Percentiles rank a stretch among this genome's conserved stretches.
Conservation (phyloP, 2,329 filamentous ascomycete genomes). For the Apiospora pterosperma region DNA sequence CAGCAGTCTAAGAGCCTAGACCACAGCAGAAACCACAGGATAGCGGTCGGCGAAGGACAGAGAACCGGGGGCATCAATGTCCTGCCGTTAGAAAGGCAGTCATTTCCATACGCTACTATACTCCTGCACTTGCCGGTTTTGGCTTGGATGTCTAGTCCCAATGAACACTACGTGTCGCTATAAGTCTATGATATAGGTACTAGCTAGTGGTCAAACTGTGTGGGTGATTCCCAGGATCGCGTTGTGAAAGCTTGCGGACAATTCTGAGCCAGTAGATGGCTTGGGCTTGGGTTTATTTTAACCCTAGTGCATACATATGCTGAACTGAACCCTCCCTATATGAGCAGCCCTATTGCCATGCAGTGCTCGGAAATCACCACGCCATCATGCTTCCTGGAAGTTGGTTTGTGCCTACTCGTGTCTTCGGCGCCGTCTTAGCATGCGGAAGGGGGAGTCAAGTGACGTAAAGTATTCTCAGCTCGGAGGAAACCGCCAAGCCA, state of each 20-base stretch:
- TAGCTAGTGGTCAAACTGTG: neutral
- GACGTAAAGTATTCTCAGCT: neutral
- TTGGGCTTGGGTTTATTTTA: neutral
- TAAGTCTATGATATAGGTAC: neutral
- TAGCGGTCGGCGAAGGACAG: neutral
- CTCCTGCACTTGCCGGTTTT: neutral
- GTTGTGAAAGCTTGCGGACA: neutral
- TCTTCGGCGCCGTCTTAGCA: neutral
- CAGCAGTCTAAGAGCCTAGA: neutral
- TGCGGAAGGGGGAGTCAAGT: neutral
- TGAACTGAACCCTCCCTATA: neutral
- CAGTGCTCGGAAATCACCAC: neutral
- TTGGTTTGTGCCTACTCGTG: neutral
- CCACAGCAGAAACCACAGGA: neutral
- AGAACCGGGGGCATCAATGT: neutral
- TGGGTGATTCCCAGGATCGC: neutral
- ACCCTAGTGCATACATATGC: neutral
- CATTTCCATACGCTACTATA: neutral
- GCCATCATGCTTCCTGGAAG: neutral
- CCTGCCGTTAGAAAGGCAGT: neutral
- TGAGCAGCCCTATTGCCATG: neutral
- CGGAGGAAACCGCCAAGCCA: neutral
- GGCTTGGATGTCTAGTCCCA: neutral
- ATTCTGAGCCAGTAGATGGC: neutral
- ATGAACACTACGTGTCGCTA: neutral